Evolutionary conservation across 805 yeast genomes (phyloP), one percentile per base, ranked within the genome.

Genomic region (Barnettozyma sucrosica): DNA sequence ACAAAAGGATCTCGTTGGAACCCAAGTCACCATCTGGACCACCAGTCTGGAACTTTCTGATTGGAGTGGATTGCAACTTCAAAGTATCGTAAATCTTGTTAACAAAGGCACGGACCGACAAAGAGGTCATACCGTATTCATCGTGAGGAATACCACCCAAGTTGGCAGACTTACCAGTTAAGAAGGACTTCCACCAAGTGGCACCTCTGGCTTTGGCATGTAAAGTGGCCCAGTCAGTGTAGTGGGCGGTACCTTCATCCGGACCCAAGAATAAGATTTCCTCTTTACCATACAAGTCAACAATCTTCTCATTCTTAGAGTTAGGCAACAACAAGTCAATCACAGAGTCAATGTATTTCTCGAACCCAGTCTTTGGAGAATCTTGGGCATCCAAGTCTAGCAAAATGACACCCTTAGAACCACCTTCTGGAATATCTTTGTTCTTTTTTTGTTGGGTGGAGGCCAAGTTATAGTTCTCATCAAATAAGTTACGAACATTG

Each of bases 1-100:
- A 89, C 51, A 92, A 76, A 56, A 88, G 74, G 59, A 92, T 93
- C 71, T 92, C 99, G 66, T 92, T 93, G 23, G 96, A 86, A 26
- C 99, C 99, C 56, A 92, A 75, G 68, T 92, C 99, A 62, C 99
- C 99, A 67, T 93, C 97, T 54, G 98, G 98, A 41, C 99, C 99
- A 69, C 98, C 99, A 47, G 97, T 93, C 72, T 92, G 99, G 61
- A 93, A 74, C 69, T 93, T 92, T 59, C 75, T 76, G 51, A 92
- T 76, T 36, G 70, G 67, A 23, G 76, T 69, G 54, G 83, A 79
- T 34, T 71, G 66, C 51, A 92, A 72, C 18, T 77, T 70, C 50
- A 84, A 75, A 65, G 89, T 86, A 55, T 87, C 85, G 67, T 92
- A 92, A 51, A 90, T 81, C 60, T 87, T 86, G 64, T 86, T 83